Evolutionary conservation across 192 early-diverging fungal species (phyloP), one percentile per base, ranked within the genome.

Genomic region (Podila clonocystis): DNA sequence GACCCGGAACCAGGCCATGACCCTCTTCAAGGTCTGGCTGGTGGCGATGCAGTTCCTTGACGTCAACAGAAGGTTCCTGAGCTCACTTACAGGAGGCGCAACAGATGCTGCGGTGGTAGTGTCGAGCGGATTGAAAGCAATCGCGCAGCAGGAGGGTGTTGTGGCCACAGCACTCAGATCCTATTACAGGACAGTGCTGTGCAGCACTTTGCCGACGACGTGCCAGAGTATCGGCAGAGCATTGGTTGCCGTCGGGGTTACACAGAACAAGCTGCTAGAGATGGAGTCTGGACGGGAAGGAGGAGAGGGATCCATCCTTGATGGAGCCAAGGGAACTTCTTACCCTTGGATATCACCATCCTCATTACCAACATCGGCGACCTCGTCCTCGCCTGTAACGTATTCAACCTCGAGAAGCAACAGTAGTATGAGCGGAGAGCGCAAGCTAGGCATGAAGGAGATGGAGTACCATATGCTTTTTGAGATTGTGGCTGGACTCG

Each of bases 401-500:
- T 33, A 31, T 17, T 33, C 31, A 62, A 29, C 31, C 60, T 34
- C n/a, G 24, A 29, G 12, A 33, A 63, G n/a, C 38, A 22, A 45
- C n/a, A 33, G 15, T n/a, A 65, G 26, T n/a, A 65, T 50, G 6
- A 24, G 52, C 20, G 52, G 52, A 26, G 52, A 55, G 62, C 30
- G 17, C 34, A 22, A 6, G 2, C 38, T 28, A 9, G 77, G 70
- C 4, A 80, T 80, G 71, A 60, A 52, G 9, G 77, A 80, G 63
- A 80, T 80, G 77, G 77, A 80, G 49, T 65, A 63, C 36, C 34
- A 73, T 22, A 70, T 80, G 8, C 20, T 73, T 13, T 80, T 80
- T 60, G 77, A 80, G n/a, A 48, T 80, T 12, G 33, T 55, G 5
- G 77, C 68, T 17, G 77, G 77, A 1, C 50, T 80, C 19, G 49